These are phyloP conservation scores for Basidioascus undulatus DNA, from an alignment of 768 basidiomycete genomes.

Conservation along the genomic window DNA sequence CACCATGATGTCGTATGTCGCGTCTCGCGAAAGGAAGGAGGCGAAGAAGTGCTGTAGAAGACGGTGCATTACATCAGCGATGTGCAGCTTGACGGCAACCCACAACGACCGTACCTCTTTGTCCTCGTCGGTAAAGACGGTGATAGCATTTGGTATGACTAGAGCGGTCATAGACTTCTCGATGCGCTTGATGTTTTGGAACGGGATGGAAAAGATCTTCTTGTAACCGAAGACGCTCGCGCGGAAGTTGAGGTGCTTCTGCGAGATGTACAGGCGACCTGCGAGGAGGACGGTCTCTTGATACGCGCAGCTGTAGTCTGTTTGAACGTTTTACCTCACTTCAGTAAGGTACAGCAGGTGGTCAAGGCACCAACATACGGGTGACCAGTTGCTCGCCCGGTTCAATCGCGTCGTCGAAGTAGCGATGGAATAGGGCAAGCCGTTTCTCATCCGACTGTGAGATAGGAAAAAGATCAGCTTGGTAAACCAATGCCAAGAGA, in stretches of 20 bases:
- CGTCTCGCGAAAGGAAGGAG: constrained; percentile 1
- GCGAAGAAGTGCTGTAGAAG: constrained; percentile 1
- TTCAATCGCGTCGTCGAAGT: too few species aligned
- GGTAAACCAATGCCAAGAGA: too few species aligned
- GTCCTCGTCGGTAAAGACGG: neutral
- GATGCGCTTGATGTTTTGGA: neutral
- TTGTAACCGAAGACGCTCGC: constrained; percentile 7
- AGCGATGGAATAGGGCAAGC: too few species aligned
- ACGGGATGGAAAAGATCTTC: too few species aligned
- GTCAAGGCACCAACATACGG: too few species aligned
- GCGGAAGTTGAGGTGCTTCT: constrained; percentile 4
- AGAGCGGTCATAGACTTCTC: neutral
- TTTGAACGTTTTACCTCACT: too few species aligned
- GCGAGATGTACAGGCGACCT: constrained; percentile 4
- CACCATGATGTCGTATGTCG: constrained; percentile 2
- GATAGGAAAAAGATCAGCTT: too few species aligned
- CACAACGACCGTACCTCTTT: neutral
- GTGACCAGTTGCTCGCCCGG: too few species aligned
- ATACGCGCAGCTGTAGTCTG: constrained; percentile 7
- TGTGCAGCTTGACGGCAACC: neutral
- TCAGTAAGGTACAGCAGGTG: too few species aligned
- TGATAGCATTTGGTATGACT: constrained; percentile 5
- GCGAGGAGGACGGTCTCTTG: constrained; percentile 3
- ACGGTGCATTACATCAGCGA: neutral
- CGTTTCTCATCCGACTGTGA: too few species aligned